phyloP scores from a whole-genome alignment of 164 flowering plant genomes.

The Platanus orientalis region DNA sequence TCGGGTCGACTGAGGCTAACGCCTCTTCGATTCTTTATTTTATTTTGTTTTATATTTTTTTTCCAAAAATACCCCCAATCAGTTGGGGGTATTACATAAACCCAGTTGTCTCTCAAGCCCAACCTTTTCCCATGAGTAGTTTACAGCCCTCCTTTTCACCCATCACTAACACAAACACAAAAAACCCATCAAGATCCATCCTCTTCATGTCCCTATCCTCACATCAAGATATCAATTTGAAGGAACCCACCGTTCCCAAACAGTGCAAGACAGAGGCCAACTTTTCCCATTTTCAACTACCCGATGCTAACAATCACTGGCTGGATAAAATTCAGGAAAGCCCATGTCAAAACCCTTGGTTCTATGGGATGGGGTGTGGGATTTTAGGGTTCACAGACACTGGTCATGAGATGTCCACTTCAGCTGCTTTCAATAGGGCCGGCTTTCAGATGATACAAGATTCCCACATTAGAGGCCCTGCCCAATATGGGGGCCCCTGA shows the following conservation, averaged over 20 bases:
- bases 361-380: conserved; percentile 27
- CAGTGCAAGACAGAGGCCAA: conserved; percentile 40
- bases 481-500: conserved; percentile 28
- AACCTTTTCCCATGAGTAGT: conserved; percentile 12
- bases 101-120: no score
- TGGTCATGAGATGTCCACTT: conserved; percentile 34
- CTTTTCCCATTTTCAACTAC: conserved; percentile 27
- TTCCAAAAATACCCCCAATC: no score
- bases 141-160: conserved; percentile 19
- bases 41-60: no score
- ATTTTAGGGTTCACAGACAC: conserved; percentile 9
- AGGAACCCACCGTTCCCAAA: conserved; percentile 21
- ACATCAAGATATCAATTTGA: conserved; percentile 25
- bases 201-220: conserved; percentile 32
- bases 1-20: no score
- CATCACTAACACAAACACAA: conserved; percentile 2
- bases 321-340: conserved; percentile 21
- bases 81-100: no score
- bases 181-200: conserved; percentile 21
- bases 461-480: conserved; percentile 20
- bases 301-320: conserved; percentile 14
- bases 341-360: conserved; percentile 22
- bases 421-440: conserved; percentile 32
- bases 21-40: no score
- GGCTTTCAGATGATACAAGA: conserved; percentile 33